Evolutionary conservation across 345 rosid genomes (phyloP).

Genomic region (Mangifera indica): DNA sequence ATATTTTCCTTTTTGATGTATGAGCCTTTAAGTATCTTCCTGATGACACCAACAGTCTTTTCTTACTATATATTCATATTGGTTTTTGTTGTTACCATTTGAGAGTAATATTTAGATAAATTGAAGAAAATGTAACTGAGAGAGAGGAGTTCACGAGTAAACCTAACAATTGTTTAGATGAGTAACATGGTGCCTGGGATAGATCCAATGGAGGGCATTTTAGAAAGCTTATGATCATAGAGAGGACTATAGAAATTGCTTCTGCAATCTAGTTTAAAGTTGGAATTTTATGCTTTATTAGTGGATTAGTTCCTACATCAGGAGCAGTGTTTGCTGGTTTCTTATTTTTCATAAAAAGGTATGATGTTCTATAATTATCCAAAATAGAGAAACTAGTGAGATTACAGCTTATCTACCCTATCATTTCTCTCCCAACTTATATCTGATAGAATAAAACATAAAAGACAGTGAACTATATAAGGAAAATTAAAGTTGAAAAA

Average conservation of each 20-base stretch:
- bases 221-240: too few species aligned
- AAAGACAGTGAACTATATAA: neutral
- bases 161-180: neutral
- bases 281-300: too few species aligned
- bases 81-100: neutral
- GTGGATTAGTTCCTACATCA: too few species aligned
- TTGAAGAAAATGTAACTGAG: neutral
- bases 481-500: too few species aligned
- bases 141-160: neutral
- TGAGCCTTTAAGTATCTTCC: slow-evolving; percentile 1
- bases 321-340: too few species aligned
- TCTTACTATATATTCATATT: neutral
- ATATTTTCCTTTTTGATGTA: neutral
- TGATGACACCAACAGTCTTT: neutral
- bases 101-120: slow-evolving; percentile 1
- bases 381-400: neutral
- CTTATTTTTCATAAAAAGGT: too few species aligned
- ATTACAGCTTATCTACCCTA: neutral
- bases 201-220: too few species aligned
- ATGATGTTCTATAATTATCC: neutral
- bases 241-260: too few species aligned
- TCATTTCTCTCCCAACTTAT: neutral
- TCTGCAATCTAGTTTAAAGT: too few species aligned
- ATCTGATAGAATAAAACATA: neutral
- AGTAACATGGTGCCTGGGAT: neutral